These are phyloP conservation scores for Hanseniaspora lindneri DNA, from an alignment of 805 yeast genomes.

Conservation along the genomic window DNA sequence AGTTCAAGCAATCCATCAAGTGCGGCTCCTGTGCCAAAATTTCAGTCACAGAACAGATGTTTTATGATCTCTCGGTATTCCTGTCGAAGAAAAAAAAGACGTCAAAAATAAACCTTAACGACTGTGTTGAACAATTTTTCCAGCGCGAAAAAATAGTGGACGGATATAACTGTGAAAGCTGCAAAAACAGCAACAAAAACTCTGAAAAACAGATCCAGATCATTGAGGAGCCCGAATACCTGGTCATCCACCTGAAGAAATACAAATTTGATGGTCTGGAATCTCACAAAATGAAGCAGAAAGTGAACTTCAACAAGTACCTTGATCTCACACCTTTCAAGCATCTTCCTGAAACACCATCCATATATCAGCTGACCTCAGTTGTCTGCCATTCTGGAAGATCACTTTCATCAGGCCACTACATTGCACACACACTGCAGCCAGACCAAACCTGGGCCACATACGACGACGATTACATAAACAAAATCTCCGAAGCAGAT, in stretches of 20 bases:
- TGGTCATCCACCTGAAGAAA: conserved; percentile 77
- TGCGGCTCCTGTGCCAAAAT: conserved; percentile 74
- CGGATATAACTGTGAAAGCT: conserved; percentile 81
- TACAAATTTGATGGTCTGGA: conserved; percentile 75
- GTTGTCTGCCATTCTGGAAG: conserved; percentile 93
- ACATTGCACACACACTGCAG: conserved; percentile 79
- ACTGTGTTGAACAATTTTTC: conserved; percentile 70
- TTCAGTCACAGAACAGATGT: conserved; percentile 81
- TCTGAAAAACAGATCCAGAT: conserved; percentile 55
- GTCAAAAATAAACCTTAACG: conserved; percentile 49
- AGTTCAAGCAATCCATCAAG: conserved; percentile 69
- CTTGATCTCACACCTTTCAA: conserved; percentile 61
- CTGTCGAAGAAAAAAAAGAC: conserved; percentile 40
- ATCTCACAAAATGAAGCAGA: conserved; percentile 77
- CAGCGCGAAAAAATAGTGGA: conserved; percentile 64
- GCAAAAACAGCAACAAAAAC: conserved; percentile 68
- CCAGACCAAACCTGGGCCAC: conserved; percentile 89
- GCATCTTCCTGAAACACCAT: conserved; percentile 30
- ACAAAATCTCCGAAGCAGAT: conserved; percentile 54
- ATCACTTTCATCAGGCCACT: conserved; percentile 85
- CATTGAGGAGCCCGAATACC: conserved; percentile 74
- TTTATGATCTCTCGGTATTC: conserved; percentile 81
- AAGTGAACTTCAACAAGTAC: conserved; percentile 66
- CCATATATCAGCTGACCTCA: conserved; percentile 58
- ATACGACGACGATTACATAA: conserved; percentile 85